Evolutionary conservation across 1,284 basidiomycete species (phyloP), one percentile per base, ranked within the genome.

Genomic region (Puccinia horiana): DNA sequence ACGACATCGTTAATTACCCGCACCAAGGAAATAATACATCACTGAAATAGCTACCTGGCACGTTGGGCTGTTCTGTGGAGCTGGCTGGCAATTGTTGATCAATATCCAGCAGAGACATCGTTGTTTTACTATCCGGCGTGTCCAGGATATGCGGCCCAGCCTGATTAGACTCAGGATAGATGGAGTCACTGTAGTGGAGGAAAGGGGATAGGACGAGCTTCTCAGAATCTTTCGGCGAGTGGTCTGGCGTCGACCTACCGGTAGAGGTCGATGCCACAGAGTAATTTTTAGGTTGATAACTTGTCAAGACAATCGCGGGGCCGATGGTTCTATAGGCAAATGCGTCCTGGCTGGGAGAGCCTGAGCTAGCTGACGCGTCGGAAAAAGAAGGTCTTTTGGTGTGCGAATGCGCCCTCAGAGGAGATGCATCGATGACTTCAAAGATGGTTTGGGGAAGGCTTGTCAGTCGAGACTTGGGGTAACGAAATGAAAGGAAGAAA

Each of bases 401-500:
- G 16, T 20, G 18, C 32, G 63, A 23, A 65, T 65, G 63, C 37
- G 63, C 63, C n/a, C 2, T 12, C 37, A 23, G 20, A 29, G 8
- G 29, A n/a, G 63, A 65, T 65, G 63, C 35, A 40, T 65, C 63
- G 37, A 65, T 65, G 35, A 65, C 63, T 65, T 65, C 23, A 5
- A 65, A 65, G 63, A 42, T 42, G 37, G 63, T 37, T 65, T 65
- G 14, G 37, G 63, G 35, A 16, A 40, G 63, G 20, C 63, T 65
- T 65, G 37, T 65, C 37, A 65, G 63, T 29, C 35, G 20, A 42
- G 35, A 65, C 16, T 65, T 65, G 35, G 63, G 63, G 20, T 65
- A 65, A 65, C 63, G 63, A 65, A 65, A 65, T 18, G 63, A 65
- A 35, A 65, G 63, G 63, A 65, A 65, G 63, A 65, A 65, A 42